Evolutionary conservation across 2,329 filamentous ascomycete species (phyloP).

Genomic region (Nemania sp.): DNA sequence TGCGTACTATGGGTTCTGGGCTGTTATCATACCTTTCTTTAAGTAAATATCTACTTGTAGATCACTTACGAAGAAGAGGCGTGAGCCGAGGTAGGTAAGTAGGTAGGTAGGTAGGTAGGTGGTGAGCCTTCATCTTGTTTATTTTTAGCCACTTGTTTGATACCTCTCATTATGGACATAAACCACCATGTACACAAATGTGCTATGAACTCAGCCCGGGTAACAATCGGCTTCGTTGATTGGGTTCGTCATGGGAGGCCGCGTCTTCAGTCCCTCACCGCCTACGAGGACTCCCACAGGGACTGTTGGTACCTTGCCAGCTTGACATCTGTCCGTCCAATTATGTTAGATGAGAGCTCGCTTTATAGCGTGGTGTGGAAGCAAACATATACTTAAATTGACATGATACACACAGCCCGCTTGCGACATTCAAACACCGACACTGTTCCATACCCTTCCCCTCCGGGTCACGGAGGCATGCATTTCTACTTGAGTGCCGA

Average conservation of each 20-base stretch:
- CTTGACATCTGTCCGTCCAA: not conserved
- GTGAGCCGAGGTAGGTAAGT: too few species aligned
- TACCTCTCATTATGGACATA: not conserved
- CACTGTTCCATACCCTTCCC: not conserved
- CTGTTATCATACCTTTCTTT: too few species aligned
- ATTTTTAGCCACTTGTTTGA: too few species aligned
- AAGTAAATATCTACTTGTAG: too few species aligned
- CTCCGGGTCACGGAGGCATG: constrained; percentile 11
- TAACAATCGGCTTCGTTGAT: constrained; percentile 1
- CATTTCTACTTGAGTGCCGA: constrained; percentile 4
- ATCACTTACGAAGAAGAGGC: too few species aligned
- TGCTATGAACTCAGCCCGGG: too few species aligned
- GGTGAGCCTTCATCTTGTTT: too few species aligned
- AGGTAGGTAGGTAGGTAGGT: too few species aligned
- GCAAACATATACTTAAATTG: constrained; percentile 6
- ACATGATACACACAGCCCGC: not conserved
- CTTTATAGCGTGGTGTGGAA: not conserved
- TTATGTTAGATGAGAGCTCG: not conserved
- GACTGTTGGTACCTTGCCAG: too few species aligned
- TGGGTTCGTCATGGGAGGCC: not conserved
- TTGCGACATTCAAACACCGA: not conserved
- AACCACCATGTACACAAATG: not conserved
- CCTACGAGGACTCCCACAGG: not conserved
- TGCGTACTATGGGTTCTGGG: too few species aligned
- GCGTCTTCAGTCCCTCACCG: not conserved